Percentiles rank a stretch among this genome's conserved stretches.
Conservation (phyloP, 108 stramenopile species). For the Nitzschia putrida region DNA sequence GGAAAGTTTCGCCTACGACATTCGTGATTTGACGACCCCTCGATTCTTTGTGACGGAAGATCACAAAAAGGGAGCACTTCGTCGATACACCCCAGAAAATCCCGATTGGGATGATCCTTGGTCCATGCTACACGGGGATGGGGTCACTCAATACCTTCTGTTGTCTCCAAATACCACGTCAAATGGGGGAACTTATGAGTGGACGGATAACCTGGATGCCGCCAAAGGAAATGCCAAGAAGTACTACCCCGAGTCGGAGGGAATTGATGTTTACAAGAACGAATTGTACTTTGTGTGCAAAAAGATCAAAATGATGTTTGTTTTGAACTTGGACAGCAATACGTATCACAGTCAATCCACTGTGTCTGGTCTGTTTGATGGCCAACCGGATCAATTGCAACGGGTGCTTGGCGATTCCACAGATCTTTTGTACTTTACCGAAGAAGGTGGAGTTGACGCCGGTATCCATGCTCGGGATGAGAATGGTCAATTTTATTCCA, state of each 20-base stretch:
- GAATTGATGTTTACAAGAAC: slow-evolving; percentile 34
- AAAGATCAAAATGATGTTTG: slow-evolving; percentile 32
- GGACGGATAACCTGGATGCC: slow-evolving; percentile 26
- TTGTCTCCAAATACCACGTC: slow-evolving; percentile 26
- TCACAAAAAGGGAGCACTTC: slow-evolving; percentile 38
- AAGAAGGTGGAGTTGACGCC: slow-evolving; percentile 43
- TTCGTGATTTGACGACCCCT: slow-evolving; percentile 37
- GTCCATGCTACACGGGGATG: slow-evolving; percentile 48
- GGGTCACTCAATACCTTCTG: slow-evolving; percentile 40
- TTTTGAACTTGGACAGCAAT: slow-evolving; percentile 40
- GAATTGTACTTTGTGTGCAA: slow-evolving; percentile 48
- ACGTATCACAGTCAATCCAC: slow-evolving; percentile 35
- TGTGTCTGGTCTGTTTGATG: slow-evolving; percentile 32
- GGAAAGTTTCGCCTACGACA: slow-evolving; percentile 59
- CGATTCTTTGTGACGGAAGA: slow-evolving; percentile 60
- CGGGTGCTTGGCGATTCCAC: slow-evolving; percentile 7
- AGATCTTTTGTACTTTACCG: slow-evolving; percentile 50
- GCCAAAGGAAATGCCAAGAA: slow-evolving; percentile 30
- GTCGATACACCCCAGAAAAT: slow-evolving; percentile 41
- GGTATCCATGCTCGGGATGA: slow-evolving; percentile 53
- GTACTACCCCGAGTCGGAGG: slow-evolving; percentile 45
- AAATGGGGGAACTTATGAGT: slow-evolving; percentile 38
- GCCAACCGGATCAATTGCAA: slow-evolving; percentile 42
- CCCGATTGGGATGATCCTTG: slow-evolving; percentile 26
- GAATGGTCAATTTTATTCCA: slow-evolving; percentile 33